Base-by-base conservation (phyloP, 352 stramenopile species). In the Phytophthora capsici region DNA sequence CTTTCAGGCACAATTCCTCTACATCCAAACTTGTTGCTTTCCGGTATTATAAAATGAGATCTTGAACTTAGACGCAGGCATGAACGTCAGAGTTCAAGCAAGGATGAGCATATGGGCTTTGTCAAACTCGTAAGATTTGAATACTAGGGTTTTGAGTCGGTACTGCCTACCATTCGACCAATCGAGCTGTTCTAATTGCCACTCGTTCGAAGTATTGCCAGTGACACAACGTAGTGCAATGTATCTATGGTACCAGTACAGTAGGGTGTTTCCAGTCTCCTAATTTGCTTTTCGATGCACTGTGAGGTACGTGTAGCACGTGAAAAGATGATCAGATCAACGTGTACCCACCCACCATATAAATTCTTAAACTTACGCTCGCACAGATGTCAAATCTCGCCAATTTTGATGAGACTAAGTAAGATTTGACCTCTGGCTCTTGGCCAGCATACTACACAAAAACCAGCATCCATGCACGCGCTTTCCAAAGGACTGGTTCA, bases 21-120 rank as follows among this genome's bases (percentile, higher is more conserved):
- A n/a, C n/a, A n/a, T n/a, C n/a, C n/a, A n/a, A n/a, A n/a, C n/a
- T n/a, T n/a, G n/a, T n/a, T n/a, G n/a, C n/a, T n/a, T n/a, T n/a
- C n/a, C n/a, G n/a, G n/a, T n/a, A n/a, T n/a, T n/a, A n/a, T n/a
- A n/a, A n/a, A n/a, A n/a, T n/a, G n/a, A n/a, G n/a, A n/a, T n/a
- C n/a, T n/a, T n/a, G n/a, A n/a, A n/a, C n/a, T n/a, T n/a, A n/a
- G n/a, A n/a, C n/a, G n/a, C n/a, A n/a, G n/a, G n/a, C n/a, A n/a
- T n/a, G n/a, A 34, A 34, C 28, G 28, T 34, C 28, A 34, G 28
- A 34, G 28, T 34, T 13, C 28, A 34, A 34, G 28, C 9, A 34
- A 34, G 28, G 38, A 45, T 45, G 17, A 45, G 38, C 38, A 45
- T 45, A 45, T 45, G 38, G 38, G 38, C 38, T 45, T n/a, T 45